phyloP scores from a whole-genome alignment of 2,329 filamentous ascomycete species.

The Purpureocillium takamizusanense region DNA sequence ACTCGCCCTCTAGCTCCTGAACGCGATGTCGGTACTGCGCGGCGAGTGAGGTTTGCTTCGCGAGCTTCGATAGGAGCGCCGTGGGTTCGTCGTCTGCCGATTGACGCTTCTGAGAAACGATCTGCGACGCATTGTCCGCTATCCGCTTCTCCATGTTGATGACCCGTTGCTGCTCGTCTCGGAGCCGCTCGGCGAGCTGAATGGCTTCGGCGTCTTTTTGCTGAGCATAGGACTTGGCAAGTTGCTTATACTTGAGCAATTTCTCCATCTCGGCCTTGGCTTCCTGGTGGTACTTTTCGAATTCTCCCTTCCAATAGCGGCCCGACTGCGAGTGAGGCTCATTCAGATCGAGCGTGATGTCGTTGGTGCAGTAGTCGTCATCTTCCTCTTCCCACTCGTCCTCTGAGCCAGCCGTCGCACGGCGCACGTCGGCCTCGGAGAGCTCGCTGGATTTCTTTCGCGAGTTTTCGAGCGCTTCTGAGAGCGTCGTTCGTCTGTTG shows the following conservation, averaged over 20 bases:
- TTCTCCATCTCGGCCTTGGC: slow-evolving; percentile 68
- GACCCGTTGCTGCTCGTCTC: slow-evolving; percentile 59
- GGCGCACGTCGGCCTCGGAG: slow-evolving; percentile 7
- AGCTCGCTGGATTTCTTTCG: slow-evolving; percentile 18
- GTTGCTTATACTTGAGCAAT: slow-evolving; percentile 69
- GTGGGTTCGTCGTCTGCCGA: slow-evolving; percentile 33
- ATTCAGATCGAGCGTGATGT: slow-evolving; percentile 61
- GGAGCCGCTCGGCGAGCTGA: slow-evolving; percentile 55
- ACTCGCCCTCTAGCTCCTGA: slow-evolving; percentile 45
- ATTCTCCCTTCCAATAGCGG: slow-evolving; percentile 73
- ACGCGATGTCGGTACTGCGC: slow-evolving; percentile 50
- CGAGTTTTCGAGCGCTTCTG: slow-evolving; percentile 36
- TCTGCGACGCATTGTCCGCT: slow-evolving; percentile 49
- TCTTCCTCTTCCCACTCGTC: slow-evolving; percentile 47
- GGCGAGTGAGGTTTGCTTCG: slow-evolving; percentile 47
- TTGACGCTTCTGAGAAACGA: slow-evolving; percentile 25
- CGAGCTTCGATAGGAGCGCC: slow-evolving; percentile 42
- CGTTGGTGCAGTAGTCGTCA: slow-evolving; percentile 39
- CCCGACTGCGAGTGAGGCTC: slow-evolving; percentile 68
- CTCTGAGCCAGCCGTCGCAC: slow-evolving; percentile 18
- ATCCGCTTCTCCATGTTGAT: slow-evolving; percentile 54
- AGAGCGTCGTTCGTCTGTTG: slow-evolving; percentile 26
- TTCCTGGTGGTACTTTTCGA: slow-evolving; percentile 62
- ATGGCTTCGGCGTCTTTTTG: slow-evolving; percentile 67
- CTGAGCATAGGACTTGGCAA: slow-evolving; percentile 70